Base-by-base conservation (phyloP, 108 stramenopile species). In the Phaeodactylum tricornutum region DNA sequence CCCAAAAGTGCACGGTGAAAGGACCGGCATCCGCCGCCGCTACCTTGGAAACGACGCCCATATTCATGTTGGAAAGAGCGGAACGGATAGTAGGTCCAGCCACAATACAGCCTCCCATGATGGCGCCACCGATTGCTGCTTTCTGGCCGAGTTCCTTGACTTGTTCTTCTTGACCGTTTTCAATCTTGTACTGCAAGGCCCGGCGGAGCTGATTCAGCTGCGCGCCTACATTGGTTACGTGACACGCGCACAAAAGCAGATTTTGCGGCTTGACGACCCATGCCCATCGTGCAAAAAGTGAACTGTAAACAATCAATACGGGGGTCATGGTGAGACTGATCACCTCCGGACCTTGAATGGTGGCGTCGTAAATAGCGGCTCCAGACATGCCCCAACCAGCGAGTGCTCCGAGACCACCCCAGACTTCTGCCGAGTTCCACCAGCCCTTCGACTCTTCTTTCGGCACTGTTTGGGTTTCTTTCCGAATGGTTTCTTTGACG, bases 351-450 rank as follows among this genome's bases (percentile, higher is more conserved):
- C 81, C 79, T 50, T 73, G 69, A 45, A 66, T 47, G 29, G 48
- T 28, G 22, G 91, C 83, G 63, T 92, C 91, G 53, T 84, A 92
- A 43, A 92, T 86, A 11, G 85, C 91, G 4, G 86, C 62, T 1
- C 77, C 86, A 39, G 73, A 72, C 84, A 92, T 87, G 36, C 91
- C 91, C 91, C 91, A 92, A 40, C 81, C 86, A 15, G 91, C 91
- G 14, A 86, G 34, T 17, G 82, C 82, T 30, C 89, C 89, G 29
- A 69, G 31, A 19, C 66, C 59, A 29, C 84, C 89, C 89, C 89
- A 92, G 31, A 76, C 82, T 53, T 75, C 58, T 33, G 84, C 67
- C 16, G 52, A 53, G 17, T 65, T 41, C 89, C 89, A 92, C 66
- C 16, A 55, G 31, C 34, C 32, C 17, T 36, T 31, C 9, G 19